phyloP scores from a whole-genome alignment of 2,329 filamentous ascomycete genomes.

The Claviceps monticola region DNA sequence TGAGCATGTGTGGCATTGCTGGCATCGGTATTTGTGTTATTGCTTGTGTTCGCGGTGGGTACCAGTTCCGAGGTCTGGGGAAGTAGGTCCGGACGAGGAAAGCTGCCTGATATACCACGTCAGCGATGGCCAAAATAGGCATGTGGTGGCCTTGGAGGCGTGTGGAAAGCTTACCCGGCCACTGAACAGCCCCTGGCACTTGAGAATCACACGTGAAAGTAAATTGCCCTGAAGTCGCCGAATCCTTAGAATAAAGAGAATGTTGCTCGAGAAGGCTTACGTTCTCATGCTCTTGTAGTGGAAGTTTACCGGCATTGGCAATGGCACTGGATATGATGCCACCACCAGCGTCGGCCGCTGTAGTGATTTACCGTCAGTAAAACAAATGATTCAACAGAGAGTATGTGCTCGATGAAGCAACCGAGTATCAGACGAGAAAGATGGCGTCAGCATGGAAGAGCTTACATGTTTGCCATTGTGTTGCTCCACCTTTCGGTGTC shows the following conservation, averaged over 20 bases:
- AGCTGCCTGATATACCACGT: neutral
- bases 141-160: neutral
- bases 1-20: constrained; percentile 15
- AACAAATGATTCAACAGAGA: neutral
- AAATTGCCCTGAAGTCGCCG: constrained; percentile 71
- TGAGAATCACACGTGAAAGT: constrained; percentile 94
- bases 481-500: constrained; percentile 29
- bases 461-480: constrained; percentile 32
- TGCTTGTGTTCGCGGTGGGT: constrained; percentile 8
- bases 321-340: constrained; percentile 91
- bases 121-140: neutral
- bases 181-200: constrained; percentile 63
- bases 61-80: constrained; percentile 7
- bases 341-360: constrained; percentile 27
- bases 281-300: constrained; percentile 60
- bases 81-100: constrained; percentile 11
- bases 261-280: constrained; percentile 64
- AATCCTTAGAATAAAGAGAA: constrained; percentile 39
- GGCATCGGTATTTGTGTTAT: constrained; percentile 7
- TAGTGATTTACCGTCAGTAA: neutral
- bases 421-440: neutral
- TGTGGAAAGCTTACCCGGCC: constrained; percentile 40
- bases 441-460: neutral
- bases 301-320: constrained; percentile 66
- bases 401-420: neutral